Evolutionary conservation across 2,329 filamentous ascomycete genomes (phyloP).

Genomic region (Fonsecaea erecta): DNA sequence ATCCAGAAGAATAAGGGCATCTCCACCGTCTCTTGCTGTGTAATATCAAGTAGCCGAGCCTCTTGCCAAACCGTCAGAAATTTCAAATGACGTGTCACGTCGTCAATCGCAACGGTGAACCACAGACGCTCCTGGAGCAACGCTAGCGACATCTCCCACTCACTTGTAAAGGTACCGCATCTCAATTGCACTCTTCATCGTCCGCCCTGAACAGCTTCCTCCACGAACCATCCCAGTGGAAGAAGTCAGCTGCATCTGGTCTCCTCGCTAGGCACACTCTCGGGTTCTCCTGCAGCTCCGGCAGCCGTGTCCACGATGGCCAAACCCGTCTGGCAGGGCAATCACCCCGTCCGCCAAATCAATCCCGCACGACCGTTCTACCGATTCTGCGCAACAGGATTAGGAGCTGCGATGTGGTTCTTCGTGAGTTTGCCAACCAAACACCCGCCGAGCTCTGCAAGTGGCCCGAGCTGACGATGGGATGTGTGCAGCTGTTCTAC

Average conservation of each 20-base stretch:
- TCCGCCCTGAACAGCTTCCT: neutral
- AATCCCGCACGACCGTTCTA: conserved; percentile 72
- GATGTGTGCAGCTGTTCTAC: conserved; percentile 76
- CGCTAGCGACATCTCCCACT: neutral
- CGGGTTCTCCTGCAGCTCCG: neutral
- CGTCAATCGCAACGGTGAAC: neutral
- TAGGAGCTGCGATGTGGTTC: conserved; percentile 99
- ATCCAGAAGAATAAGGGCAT: neutral
- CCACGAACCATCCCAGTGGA: neutral
- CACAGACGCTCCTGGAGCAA: neutral
- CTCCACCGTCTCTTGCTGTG: neutral
- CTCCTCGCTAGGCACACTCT: neutral
- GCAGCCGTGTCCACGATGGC: conserved; percentile 15
- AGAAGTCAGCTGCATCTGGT: neutral
- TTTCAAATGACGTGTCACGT: conserved; percentile 3
- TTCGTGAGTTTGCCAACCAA: conserved; percentile 67
- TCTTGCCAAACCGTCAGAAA: neutral
- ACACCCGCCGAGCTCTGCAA: neutral
- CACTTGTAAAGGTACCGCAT: neutral
- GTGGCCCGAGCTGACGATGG: conserved; percentile 15
- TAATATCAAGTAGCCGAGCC: too few species aligned
- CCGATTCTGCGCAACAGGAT: conserved; percentile 80
- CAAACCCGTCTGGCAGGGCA: conserved; percentile 37
- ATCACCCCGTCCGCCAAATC: conserved; percentile 50
- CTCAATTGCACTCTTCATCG: neutral